phyloP scores from a whole-genome alignment of 1,139 yeast genomes.

The Nakaseomyces bracarensis region DNA sequence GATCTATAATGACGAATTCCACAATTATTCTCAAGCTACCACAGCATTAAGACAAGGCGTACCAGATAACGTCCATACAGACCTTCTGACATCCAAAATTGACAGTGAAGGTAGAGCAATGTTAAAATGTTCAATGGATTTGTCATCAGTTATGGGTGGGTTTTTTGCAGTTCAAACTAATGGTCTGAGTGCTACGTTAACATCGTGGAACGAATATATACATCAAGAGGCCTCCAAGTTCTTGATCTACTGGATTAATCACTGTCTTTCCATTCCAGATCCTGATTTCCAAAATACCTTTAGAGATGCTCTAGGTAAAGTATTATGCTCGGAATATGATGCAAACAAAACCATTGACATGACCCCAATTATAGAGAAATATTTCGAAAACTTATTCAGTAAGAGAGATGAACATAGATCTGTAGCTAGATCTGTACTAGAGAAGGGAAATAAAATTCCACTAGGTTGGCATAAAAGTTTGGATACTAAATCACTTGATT shows the following conservation, averaged over 20 bases:
- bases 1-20: constrained; percentile 70
- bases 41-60: constrained; percentile 33
- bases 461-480: constrained; percentile 33
- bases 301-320: constrained; percentile 32
- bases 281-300: constrained; percentile 31
- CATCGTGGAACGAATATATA: constrained; percentile 40
- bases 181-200: constrained; percentile 51
- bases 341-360: constrained; percentile 16
- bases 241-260: constrained; percentile 45
- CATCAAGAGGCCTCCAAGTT: constrained; percentile 41
- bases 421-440: constrained; percentile 24
- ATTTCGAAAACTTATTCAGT: constrained; percentile 18
- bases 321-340: constrained; percentile 21
- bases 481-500: constrained; percentile 34
- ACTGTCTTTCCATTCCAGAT: constrained; percentile 35
- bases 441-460: constrained; percentile 22
- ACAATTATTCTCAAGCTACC: constrained; percentile 41
- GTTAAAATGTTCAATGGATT: constrained; percentile 24
- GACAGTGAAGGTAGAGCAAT: constrained; percentile 35
- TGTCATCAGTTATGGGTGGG: constrained; percentile 28
- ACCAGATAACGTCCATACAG: constrained; percentile 30
- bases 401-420: constrained; percentile 21
- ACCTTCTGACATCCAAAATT: constrained; percentile 30
- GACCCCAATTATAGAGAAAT: constrained; percentile 18
- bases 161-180: constrained; percentile 37